phyloP scores from a whole-genome alignment of 192 early-diverging fungal species.

The Jimgerdemannia lactiflua region DNA sequence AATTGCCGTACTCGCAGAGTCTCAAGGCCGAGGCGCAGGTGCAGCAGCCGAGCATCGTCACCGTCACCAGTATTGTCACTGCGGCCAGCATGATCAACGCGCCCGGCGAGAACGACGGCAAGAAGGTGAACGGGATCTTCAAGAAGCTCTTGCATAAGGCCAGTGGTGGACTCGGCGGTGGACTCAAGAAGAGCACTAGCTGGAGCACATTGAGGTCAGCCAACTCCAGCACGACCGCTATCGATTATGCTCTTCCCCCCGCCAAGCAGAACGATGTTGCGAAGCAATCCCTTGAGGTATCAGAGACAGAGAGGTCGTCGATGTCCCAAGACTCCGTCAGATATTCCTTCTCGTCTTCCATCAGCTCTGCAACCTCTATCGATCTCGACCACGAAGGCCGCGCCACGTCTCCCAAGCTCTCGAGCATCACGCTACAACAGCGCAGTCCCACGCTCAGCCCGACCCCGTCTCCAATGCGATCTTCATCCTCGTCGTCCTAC shows the following conservation, averaged over 20 bases:
- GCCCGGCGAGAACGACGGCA: background rate
- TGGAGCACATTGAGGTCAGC: background rate
- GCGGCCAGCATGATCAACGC: background rate
- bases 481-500: background rate
- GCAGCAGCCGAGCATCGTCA: background rate
- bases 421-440: background rate
- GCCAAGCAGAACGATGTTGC: background rate
- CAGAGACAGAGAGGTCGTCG: background rate
- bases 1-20: background rate
- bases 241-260: background rate
- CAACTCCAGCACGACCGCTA: background rate
- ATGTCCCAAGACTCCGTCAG: background rate
- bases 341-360: background rate
- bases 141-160: background rate
- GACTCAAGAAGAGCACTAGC: background rate
- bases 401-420: background rate
- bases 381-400: background rate
- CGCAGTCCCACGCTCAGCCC: background rate
- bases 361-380: background rate
- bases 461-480: background rate
- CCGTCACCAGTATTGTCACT: background rate
- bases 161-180: background rate
- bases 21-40: too few relatives aligned
- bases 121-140: background rate
- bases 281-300: background rate